Percentiles rank a stretch among this genome's conserved stretches.
These are phyloP conservation scores for Colletotrichum costaricense DNA, from an alignment of 2,329 filamentous ascomycete species.

Conservation along the genomic window DNA sequence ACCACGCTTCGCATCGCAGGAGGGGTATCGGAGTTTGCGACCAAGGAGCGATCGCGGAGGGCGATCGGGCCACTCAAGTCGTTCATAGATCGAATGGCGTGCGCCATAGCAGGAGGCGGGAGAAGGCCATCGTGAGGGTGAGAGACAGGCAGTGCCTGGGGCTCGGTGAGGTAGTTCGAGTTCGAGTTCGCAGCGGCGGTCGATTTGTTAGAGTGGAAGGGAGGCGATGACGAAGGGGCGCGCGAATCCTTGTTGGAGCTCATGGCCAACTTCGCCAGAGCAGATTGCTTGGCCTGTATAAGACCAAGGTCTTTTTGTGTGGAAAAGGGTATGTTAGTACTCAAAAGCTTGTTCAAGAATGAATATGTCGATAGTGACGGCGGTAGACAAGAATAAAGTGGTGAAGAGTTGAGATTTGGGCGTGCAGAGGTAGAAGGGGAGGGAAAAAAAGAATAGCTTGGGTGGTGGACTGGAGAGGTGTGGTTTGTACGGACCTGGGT, in stretches of 20 bases:
- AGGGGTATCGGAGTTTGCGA: conserved; percentile 57
- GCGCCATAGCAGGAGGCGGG: conserved; percentile 49
- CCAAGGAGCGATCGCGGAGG: conserved; percentile 42
- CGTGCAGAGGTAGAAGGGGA: not conserved
- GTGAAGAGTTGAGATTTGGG: not conserved
- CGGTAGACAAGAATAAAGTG: not conserved
- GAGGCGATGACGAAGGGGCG: conserved; percentile 40
- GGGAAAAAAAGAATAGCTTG: not conserved
- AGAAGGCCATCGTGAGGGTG: conserved; percentile 43
- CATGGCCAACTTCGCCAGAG: conserved; percentile 58
- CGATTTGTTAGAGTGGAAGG: conserved; percentile 40
- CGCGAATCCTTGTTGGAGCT: conserved; percentile 44
- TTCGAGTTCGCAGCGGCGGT: not conserved
- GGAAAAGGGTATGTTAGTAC: conserved; percentile 21
- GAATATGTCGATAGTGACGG: not conserved
- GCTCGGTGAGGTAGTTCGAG: conserved; percentile 19
- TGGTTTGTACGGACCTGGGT: conserved; percentile 29
- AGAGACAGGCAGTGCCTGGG: conserved; percentile 42
- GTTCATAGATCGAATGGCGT: conserved; percentile 55
- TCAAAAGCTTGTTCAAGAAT: not conserved
- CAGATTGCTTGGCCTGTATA: conserved; percentile 52
- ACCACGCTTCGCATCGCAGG: conserved; percentile 67
- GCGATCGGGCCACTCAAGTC: conserved; percentile 49
- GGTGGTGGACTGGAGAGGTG: not conserved
- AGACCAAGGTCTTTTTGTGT: conserved; percentile 38